Base-by-base conservation (phyloP, 305 asterid species). In the Fraxinus velutina region DNA sequence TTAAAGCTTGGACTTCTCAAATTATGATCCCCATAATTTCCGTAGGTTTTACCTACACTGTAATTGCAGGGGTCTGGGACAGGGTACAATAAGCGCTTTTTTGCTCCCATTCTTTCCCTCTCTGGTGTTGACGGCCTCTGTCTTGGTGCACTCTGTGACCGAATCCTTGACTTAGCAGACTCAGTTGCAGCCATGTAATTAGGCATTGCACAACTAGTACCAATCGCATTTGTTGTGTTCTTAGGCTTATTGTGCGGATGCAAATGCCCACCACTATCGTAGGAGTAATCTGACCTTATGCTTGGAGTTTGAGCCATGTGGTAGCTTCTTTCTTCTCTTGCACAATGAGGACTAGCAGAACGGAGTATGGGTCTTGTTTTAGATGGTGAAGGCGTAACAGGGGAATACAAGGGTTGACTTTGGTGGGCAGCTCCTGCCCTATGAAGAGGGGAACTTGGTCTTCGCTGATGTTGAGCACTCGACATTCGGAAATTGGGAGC, bases 101-200 rank as follows among this genome's bases (percentile, higher is more conserved):
- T 88, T 0, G 83, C 86, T 68, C 89, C 88, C 64, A 13, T 42
- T 72, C 84, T 83, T 55, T 88, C 91, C 72, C 89, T 84, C 80
- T 88, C 86, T 19, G 89, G 89, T 24, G 88, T 88, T 8, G 74
- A 78, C 1, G 88, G 83, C 81, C 88, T 88, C 71, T 83, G 88
- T 60, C 89, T 72, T 21, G 91, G 91, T 33, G 91, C 88, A 42
- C 88, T 88, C 70, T 82, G 88, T 47, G 91, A 88, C 9, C 89
- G 80, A 34, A 77, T 66, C 60, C 88, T 84, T 47, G 91, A 86
- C 75, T 84, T 80, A 24, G 91, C 89, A 12, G 91, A 88, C 77
- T 88, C 89, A 0, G 89, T 88, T 15, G 89, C 87, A 75, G 88
- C 86, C 91, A 84, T 88, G 84, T 88, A 88, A 62, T 83, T 88